Evolutionary conservation across 1,139 yeast species (phyloP).

Genomic region (Yamadazyma siamensis): DNA sequence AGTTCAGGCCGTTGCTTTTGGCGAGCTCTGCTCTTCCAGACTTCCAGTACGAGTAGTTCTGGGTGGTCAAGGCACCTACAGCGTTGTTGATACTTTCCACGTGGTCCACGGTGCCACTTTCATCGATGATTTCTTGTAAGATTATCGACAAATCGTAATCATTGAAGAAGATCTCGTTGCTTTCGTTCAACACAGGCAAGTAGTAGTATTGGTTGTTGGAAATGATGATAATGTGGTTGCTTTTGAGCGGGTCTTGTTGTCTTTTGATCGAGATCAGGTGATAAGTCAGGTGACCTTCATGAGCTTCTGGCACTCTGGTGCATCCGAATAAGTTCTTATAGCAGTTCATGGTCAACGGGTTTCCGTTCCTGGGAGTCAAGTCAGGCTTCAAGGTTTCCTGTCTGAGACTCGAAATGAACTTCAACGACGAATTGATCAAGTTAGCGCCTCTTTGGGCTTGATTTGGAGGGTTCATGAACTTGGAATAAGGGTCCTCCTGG

Average conservation of each 20-base stretch:
- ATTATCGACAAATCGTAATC: constrained; percentile 54
- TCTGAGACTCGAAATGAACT: constrained; percentile 60
- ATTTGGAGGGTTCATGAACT: constrained; percentile 54
- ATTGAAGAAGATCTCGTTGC: constrained; percentile 40
- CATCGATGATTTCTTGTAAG: constrained; percentile 47
- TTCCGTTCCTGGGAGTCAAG: constrained; percentile 45
- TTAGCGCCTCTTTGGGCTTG: constrained; percentile 69
- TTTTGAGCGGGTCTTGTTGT: constrained; percentile 26
- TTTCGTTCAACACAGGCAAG: constrained; percentile 53
- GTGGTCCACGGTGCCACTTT: constrained; percentile 35
- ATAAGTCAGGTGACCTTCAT: constrained; percentile 11
- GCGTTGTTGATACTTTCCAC: constrained; percentile 51
- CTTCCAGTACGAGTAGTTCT: constrained; percentile 61
- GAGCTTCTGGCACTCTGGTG: constrained; percentile 54
- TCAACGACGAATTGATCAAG: constrained; percentile 59
- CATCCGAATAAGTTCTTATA: constrained; percentile 66
- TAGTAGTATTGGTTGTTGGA: constrained; percentile 63
- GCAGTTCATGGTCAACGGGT: constrained; percentile 64
- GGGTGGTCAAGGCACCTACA: constrained; percentile 69
- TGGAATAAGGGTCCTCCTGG: constrained; percentile 66
- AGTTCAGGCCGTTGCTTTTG: constrained; percentile 38
- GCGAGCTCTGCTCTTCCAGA: constrained; percentile 51
- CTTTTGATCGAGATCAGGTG: constrained; percentile 30
- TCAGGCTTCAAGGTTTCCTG: constrained; percentile 55
- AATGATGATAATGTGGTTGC: constrained; percentile 49